Evolutionary conservation across 169 alveolate genomes (phyloP).

Genomic region (Theileria annulata): DNA sequence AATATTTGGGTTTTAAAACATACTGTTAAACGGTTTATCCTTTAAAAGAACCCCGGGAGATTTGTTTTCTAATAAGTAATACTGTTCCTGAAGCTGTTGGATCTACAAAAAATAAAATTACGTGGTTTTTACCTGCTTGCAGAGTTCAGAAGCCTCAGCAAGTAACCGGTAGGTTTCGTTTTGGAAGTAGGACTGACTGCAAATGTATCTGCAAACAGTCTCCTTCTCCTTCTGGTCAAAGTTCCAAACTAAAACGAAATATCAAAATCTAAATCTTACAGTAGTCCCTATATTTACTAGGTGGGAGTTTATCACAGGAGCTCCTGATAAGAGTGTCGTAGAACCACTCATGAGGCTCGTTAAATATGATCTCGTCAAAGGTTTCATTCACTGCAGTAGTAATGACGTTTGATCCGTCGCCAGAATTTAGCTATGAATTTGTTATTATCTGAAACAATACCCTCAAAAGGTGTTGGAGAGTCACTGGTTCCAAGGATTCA

Average conservation of each 20-base stretch:
- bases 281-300: conserved; percentile 73
- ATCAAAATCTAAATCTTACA: conserved; percentile 42
- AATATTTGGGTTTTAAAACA: not conserved
- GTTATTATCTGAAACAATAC: conserved; percentile 4
- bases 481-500: conserved; percentile 71
- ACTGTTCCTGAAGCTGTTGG: conserved; percentile 59
- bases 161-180: conserved; percentile 63
- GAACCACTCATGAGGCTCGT: conserved; percentile 73
- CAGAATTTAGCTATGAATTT: conserved; percentile 46
- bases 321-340: conserved; percentile 66
- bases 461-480: conserved; percentile 70
- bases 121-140: conserved; percentile 35
- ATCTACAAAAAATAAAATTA: conserved; percentile 18
- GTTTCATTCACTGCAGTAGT: conserved; percentile 69
- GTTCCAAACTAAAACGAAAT: conserved; percentile 50
- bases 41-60: conserved; percentile 14
- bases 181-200: conserved; percentile 69
- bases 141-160: conserved; percentile 65
- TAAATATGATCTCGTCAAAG: conserved; percentile 74
- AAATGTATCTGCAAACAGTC: conserved; percentile 63
- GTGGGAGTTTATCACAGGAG: conserved; percentile 64
- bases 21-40: conserved; percentile 15
- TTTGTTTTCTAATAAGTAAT: conserved; percentile 8
- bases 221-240: conserved; percentile 50
- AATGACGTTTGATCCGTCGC: conserved; percentile 29